phyloP scores from a whole-genome alignment of 2,329 filamentous ascomycete genomes.

The Trichoderma polysporum region DNA sequence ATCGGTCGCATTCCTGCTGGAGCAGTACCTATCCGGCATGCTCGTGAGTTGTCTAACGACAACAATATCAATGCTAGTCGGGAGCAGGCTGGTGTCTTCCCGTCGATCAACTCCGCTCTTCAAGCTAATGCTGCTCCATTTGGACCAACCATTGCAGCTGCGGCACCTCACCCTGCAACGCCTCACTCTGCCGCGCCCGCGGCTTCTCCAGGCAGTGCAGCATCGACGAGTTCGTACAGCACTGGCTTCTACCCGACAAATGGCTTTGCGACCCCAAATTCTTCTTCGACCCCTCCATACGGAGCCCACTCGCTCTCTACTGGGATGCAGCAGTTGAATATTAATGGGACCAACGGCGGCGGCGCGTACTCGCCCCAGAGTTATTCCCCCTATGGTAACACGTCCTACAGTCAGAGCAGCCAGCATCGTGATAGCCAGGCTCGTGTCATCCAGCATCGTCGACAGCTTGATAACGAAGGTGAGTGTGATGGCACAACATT shows the following conservation, averaged over 20 bases:
- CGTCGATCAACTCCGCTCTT: slow-evolving; percentile 67
- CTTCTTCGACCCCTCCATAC: slow-evolving; percentile 25
- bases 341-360: slow-evolving; percentile 46
- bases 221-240: slow-evolving; percentile 32
- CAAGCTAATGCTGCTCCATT: slow-evolving; percentile 81
- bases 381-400: slow-evolving; percentile 56
- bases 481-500: slow-evolving; percentile 30
- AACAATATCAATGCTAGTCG: slow-evolving; percentile 41
- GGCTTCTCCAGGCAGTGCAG: slow-evolving; percentile 28
- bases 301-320: slow-evolving; percentile 57
- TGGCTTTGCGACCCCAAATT: slow-evolving; percentile 32
- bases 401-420: slow-evolving; percentile 49
- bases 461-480: slow-evolving; percentile 72
- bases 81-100: slow-evolving; percentile 51
- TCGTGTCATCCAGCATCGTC: slow-evolving; percentile 72
- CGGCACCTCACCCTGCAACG: slow-evolving; percentile 30
- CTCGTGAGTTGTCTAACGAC: slow-evolving; percentile 65
- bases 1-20: slow-evolving; percentile 75
- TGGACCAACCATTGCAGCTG: slow-evolving; percentile 54
- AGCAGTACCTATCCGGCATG: slow-evolving; percentile 66
- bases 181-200: slow-evolving; percentile 28
- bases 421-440: slow-evolving; percentile 69
- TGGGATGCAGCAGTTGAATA: slow-evolving; percentile 65
- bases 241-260: slow-evolving; percentile 36
- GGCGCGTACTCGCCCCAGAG: slow-evolving; percentile 56